Base-by-base conservation (phyloP, 2,329 filamentous ascomycete species). In the Ophiocordyceps camponoti-leonardi region DNA sequence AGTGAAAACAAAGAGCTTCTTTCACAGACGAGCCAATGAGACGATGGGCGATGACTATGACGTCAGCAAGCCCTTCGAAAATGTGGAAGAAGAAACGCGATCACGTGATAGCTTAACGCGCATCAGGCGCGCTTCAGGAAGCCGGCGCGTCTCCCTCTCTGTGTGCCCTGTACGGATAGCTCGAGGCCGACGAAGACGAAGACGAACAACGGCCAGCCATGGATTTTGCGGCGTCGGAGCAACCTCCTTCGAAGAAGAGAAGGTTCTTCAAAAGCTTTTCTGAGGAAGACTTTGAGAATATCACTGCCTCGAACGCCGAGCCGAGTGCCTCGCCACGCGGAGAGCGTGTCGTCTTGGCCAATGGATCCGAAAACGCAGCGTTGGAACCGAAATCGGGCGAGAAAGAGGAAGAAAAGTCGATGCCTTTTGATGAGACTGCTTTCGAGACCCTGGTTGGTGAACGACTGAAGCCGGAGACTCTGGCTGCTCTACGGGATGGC, bases 381-480 rank as follows among this genome's bases (percentile, higher is more conserved):
- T 6, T 10, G 14, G 41, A 49, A 16, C 41, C 50, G 42, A 45
- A 46, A 7, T 43, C 50, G 44, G 47, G 47, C 8, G 49, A 47
- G 10, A 48, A 51, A 14, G 45, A 56, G 44, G 53, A 57, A 23
- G 46, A 56, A 3, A 53, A 59, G 3, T 49, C 58, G 0, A 47
- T 65, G 26, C 58, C 58, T 1, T 82, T 83, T 49, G 74, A 81
- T 51, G 63, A 69, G 46, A 67, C 66, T 30, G 68, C 66, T 0
- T 79, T 83, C 46, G 71, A 80, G 53, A 66, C 62, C 47, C 72
- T 83, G 48, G 61, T 82, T 20, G 78, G 77, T 33, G 69, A 73
- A 47, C 71, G 72, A 44, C 65, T 83, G 19, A 57, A 65, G 7
- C 48, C 64, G 0, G 65, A 74, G 22, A 60, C 67, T 1, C 53